These are phyloP conservation scores for Fusarium pseudocircinatum DNA, from an alignment of 2,329 filamentous ascomycete species.

Conservation along the genomic window DNA sequence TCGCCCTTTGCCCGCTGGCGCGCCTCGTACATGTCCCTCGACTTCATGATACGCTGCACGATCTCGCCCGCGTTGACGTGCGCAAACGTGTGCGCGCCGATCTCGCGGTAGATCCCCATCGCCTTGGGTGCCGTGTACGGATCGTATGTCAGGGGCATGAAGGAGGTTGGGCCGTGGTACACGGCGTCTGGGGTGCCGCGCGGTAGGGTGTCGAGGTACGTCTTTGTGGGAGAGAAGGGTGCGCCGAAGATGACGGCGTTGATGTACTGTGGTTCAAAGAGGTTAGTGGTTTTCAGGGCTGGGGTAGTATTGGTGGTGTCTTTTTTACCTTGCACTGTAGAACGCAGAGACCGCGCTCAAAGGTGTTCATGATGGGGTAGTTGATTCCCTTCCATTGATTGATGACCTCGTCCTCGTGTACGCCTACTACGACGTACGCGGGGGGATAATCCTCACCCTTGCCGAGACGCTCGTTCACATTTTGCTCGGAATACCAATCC, in stretches of 20 bases:
- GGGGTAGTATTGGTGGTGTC: not conserved
- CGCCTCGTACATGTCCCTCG: constrained; percentile 88
- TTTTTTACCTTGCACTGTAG: constrained; percentile 84
- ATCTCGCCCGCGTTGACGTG: constrained; percentile 94
- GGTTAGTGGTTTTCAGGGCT: constrained; percentile 13
- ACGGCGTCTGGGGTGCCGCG: constrained; percentile 80
- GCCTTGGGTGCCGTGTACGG: constrained; percentile 83
- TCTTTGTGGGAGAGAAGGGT: constrained; percentile 83
- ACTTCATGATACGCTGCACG: constrained; percentile 88
- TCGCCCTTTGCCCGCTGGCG: constrained; percentile 89
- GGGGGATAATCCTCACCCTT: constrained; percentile 81
- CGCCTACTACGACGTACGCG: constrained; percentile 88
- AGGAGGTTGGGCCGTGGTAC: constrained; percentile 95
- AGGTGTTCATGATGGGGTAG: constrained; percentile 99
- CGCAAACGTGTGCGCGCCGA: constrained; percentile 80
- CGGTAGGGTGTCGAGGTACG: constrained; percentile 80
- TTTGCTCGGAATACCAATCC: constrained; percentile 79
- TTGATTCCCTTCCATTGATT: constrained; percentile 98
- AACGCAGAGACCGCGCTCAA: constrained; percentile 93
- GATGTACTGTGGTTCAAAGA: constrained; percentile 70
- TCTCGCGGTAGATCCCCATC: constrained; percentile 85
- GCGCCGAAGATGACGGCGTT: constrained; percentile 89
- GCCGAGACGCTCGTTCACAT: constrained; percentile 68
- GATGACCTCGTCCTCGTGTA: constrained; percentile 95
- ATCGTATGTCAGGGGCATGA: constrained; percentile 83